phyloP scores from a whole-genome alignment of 352 stramenopile species.

The Aphanomyces cochlioides region DNA sequence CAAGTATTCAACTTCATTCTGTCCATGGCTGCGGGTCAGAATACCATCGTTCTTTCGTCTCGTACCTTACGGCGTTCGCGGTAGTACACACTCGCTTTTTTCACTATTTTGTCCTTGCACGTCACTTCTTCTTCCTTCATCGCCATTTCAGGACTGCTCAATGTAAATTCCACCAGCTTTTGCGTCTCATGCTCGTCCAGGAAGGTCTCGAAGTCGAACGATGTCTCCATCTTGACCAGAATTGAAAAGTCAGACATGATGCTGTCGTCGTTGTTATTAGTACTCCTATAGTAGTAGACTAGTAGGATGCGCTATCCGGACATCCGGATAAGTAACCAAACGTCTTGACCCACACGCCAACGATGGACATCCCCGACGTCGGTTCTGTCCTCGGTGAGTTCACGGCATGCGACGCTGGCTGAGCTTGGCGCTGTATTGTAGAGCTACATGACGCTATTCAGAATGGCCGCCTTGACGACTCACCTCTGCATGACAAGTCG shows the following conservation, averaged over 20 bases:
- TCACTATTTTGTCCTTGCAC: not conserved
- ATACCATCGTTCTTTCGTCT: no score
- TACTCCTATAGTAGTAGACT: no score
- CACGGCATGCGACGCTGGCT: not conserved
- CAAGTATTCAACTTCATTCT: slow-evolving; percentile 22
- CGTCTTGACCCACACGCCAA: not conserved
- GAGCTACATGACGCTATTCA: slow-evolving; percentile 6
- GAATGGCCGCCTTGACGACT: slow-evolving; percentile 1
- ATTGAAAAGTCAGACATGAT: not conserved
- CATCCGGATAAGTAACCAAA: no score
- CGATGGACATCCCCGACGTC: slow-evolving; percentile 4
- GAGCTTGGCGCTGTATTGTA: not conserved
- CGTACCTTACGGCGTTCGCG: slow-evolving; percentile 13
- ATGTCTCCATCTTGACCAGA: not conserved
- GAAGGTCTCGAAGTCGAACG: slow-evolving; percentile 13
- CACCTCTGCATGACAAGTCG: not conserved
- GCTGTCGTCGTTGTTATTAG: not conserved
- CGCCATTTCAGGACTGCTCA: slow-evolving; percentile 7
- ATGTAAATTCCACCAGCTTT: slow-evolving; percentile 14
- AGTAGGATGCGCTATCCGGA: no score
- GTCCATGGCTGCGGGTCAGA: not conserved
- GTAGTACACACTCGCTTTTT: slow-evolving; percentile 17
- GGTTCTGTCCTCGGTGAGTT: slow-evolving; percentile 7
- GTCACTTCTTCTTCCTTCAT: not conserved
- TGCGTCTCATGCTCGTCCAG: slow-evolving; percentile 18